Conservation (phyloP, 768 basidiomycete species). For the Boletus sp. region DNA sequence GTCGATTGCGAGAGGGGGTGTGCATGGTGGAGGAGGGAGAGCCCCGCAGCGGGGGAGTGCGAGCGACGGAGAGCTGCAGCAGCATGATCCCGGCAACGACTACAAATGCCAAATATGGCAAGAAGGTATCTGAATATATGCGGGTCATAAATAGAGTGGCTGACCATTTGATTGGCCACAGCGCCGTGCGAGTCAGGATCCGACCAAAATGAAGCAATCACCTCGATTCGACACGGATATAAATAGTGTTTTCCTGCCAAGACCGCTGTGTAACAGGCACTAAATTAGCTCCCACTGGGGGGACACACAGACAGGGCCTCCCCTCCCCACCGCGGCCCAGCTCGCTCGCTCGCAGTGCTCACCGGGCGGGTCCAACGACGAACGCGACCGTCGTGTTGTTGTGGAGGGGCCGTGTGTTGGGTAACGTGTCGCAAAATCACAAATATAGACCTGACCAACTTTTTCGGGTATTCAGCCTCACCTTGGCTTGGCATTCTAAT, state of each 20-base stretch:
- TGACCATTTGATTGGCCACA: constrained; percentile 23
- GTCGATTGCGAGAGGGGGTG: too few species aligned
- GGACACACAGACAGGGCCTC: neutral
- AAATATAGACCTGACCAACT: constrained; percentile 21
- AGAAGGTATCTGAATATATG: neutral
- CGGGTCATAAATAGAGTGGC: constrained; percentile 14
- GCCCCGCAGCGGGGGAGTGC: constrained; percentile 1
- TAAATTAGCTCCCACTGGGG: constrained; percentile 22
- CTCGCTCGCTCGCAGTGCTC: neutral
- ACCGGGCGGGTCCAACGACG: neutral
- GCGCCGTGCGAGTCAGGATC: constrained; percentile 17
- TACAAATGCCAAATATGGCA: constrained; percentile 15
- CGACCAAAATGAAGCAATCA: constrained; percentile 19
- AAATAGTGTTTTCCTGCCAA: constrained; percentile 32
- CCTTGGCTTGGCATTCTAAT: constrained; percentile 45
- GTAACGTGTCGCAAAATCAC: constrained; percentile 6
- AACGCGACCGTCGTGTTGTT: too few species aligned
- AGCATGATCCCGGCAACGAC: constrained; percentile 1
- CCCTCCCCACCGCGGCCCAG: neutral
- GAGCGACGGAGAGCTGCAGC: neutral
- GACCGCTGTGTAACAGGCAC: constrained; percentile 31
- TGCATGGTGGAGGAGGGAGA: constrained; percentile 10
- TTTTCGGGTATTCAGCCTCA: constrained; percentile 35
- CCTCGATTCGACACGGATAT: constrained; percentile 21
- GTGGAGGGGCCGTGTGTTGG: neutral